phyloP scores from a whole-genome alignment of 2,329 filamentous ascomycete species.

The Grosmannia serpens region DNA sequence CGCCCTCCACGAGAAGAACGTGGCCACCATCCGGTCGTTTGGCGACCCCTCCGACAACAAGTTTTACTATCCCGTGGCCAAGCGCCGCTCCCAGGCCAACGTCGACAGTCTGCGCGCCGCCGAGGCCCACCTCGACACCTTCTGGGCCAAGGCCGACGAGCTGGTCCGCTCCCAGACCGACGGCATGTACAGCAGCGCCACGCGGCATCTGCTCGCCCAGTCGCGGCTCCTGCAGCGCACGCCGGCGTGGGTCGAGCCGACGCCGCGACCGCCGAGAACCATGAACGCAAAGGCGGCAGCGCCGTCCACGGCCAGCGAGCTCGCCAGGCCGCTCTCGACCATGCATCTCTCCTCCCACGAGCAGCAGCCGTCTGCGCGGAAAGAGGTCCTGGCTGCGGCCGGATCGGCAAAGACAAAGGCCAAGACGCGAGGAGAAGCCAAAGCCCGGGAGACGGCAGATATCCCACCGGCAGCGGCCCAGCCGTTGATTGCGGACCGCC shows the following conservation, averaged over 20 bases:
- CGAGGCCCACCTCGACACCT: constrained; percentile 34
- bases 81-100: constrained; percentile 32
- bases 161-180: constrained; percentile 10
- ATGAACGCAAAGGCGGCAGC: background rate
- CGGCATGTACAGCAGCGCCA: constrained; percentile 17
- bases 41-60: constrained; percentile 23
- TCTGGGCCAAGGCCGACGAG: constrained; percentile 29
- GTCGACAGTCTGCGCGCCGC: constrained; percentile 30
- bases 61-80: constrained; percentile 32
- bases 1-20: constrained; percentile 10
- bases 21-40: constrained; percentile 11
- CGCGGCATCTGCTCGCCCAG: constrained; percentile 20
- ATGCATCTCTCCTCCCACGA: background rate
- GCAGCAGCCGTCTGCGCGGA: background rate
- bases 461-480: no score
- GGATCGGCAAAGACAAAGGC: constrained; percentile 14
- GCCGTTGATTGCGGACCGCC: background rate
- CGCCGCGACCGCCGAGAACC: background rate
- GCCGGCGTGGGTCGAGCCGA: constrained; percentile 30
- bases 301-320: no score
- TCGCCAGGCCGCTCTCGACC: background rate
- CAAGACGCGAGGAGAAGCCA: background rate
- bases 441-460: no score
- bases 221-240: constrained; percentile 33
- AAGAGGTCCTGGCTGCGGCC: background rate